Conservation (phyloP, 2,329 filamentous ascomycete species). For the Teratosphaeria destructans region DNA sequence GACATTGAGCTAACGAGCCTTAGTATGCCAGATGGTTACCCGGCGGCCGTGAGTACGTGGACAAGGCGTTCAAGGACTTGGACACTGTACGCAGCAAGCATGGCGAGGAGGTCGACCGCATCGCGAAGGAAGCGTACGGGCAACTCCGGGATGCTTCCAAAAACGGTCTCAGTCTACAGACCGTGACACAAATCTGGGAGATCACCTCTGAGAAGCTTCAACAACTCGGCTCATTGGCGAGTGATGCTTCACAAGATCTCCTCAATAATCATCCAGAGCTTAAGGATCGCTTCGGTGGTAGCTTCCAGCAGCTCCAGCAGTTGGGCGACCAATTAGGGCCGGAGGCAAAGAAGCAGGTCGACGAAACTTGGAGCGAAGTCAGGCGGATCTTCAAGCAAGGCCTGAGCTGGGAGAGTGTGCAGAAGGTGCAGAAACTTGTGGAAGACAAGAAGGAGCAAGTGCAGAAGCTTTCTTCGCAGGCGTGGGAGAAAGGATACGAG, state of each 20-base stretch:
- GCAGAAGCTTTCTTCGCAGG: conserved; percentile 58
- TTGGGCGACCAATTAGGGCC: conserved; percentile 61
- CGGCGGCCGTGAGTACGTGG: conserved; percentile 57
- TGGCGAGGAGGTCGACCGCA: conserved; percentile 57
- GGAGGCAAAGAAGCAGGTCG: conserved; percentile 65
- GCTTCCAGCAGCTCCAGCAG: conserved; percentile 57
- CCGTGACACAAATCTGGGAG: conserved; percentile 50
- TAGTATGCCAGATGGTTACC: conserved; percentile 60
- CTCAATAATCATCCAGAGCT: conserved; percentile 63
- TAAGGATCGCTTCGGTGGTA: conserved; percentile 61
- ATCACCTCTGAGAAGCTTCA: conserved; percentile 52
- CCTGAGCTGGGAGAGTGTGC: conserved; percentile 45
- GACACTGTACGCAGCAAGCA: conserved; percentile 59
- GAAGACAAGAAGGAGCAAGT: conserved; percentile 61
- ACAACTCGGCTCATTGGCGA: conserved; percentile 50
- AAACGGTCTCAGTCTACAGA: conserved; percentile 52
- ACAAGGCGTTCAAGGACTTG: conserved; percentile 59
- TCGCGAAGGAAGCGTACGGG: conserved; percentile 56
- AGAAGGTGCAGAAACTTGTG: conserved; percentile 49
- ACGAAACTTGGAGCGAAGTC: conserved; percentile 59
- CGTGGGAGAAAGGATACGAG: conserved; percentile 57
- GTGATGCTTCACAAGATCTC: conserved; percentile 53
- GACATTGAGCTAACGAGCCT: too few species aligned
- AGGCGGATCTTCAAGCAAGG: conserved; percentile 54
- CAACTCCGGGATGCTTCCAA: conserved; percentile 51